phyloP scores from a whole-genome alignment of 2,329 filamentous ascomycete genomes.

The Fusarium pininemorale region DNA sequence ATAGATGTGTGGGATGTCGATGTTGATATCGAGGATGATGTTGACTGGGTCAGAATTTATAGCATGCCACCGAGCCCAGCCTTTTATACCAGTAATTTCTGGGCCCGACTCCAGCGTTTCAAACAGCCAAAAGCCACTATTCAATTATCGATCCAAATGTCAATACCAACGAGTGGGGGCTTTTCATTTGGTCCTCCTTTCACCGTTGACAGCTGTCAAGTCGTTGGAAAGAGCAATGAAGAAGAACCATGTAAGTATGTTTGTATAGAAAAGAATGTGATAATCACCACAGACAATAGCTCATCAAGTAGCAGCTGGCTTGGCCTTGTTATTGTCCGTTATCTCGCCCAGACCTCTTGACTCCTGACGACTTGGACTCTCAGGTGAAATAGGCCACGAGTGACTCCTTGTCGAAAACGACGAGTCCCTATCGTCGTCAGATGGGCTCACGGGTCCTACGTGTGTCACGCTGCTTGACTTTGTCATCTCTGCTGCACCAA shows the following conservation, averaged over 20 bases:
- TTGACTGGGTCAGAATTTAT: neutral
- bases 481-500: neutral
- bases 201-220: neutral
- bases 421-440: neutral
- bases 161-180: neutral
- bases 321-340: neutral
- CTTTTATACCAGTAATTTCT: neutral
- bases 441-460: neutral
- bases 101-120: neutral
- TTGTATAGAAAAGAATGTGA: neutral
- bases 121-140: neutral
- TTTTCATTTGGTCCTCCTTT: neutral
- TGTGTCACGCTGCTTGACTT: neutral
- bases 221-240: neutral
- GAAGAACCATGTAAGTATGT: neutral
- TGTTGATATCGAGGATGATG: neutral
- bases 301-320: neutral
- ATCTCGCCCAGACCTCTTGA: neutral
- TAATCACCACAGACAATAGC: neutral
- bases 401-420: neutral
- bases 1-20: neutral
- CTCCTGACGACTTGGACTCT: neutral
- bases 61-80: neutral
- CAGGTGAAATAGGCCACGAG: constrained; percentile 12
- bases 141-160: neutral